Evolutionary conservation across 768 basidiomycete species (phyloP).

Genomic region (Crassisporium funariophilum): DNA sequence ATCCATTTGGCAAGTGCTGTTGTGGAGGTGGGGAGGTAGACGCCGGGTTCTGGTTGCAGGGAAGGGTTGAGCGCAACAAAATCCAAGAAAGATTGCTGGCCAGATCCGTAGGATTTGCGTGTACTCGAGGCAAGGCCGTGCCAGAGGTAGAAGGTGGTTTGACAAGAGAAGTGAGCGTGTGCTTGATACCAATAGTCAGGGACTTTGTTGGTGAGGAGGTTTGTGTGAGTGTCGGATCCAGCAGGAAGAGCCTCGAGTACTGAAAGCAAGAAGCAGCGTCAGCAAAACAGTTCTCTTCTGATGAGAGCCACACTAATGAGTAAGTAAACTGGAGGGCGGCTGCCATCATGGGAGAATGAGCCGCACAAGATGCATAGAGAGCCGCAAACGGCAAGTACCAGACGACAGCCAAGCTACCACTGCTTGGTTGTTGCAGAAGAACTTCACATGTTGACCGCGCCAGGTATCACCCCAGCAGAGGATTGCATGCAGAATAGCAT

Average conservation of each 20-base stretch:
- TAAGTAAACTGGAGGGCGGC: conserved; percentile 21
- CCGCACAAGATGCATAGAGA: conserved; percentile 14
- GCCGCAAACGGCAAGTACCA: conserved; percentile 6
- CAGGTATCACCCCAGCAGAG: conserved; percentile 29
- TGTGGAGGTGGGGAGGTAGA: conserved; percentile 19
- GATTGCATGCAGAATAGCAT: conserved; percentile 31
- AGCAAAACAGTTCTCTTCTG: conserved; percentile 23
- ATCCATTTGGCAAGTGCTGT: conserved; percentile 24
- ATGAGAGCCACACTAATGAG: conserved; percentile 25
- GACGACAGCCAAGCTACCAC: conserved; percentile 18
- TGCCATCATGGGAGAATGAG: conserved; percentile 19
- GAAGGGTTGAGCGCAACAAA: conserved; percentile 21
- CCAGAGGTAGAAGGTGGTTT: conserved; percentile 29
- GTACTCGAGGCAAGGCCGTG: conserved; percentile 33
- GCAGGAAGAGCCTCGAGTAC: conserved; percentile 25
- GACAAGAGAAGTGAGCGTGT: conserved; percentile 12
- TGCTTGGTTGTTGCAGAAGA: conserved; percentile 30
- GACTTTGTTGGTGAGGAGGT: conserved; percentile 16
- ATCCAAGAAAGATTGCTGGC: conserved; percentile 31
- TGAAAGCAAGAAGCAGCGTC: conserved; percentile 30
- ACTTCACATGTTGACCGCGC: conserved; percentile 25
- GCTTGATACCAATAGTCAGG: conserved; percentile 23
- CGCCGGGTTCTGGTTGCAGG: conserved; percentile 12
- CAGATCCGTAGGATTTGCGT: conserved; percentile 29
- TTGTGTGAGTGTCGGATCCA: conserved; percentile 22